A percentile compares a stretch with the other conserved stretches of the same genome.
Conservation (phyloP, 2,329 filamentous ascomycete species). For the Aspergillus cejpii region DNA sequence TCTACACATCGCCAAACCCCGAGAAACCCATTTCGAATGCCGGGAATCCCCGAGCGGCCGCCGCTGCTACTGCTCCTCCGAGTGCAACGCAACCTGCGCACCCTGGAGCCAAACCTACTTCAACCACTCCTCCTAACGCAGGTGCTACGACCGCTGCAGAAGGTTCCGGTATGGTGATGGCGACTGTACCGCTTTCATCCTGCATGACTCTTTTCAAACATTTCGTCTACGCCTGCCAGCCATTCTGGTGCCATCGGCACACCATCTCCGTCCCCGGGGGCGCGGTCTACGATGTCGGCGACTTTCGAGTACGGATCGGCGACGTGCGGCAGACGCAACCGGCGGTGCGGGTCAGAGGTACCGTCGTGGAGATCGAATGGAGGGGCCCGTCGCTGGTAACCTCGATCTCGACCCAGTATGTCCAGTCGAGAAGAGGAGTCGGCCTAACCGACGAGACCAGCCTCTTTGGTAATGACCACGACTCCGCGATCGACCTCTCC, state of each 20-base stretch:
- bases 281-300: slow-evolving; percentile 38
- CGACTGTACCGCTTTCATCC: slow-evolving; percentile 32
- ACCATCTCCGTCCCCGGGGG: slow-evolving; percentile 33
- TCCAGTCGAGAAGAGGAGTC: slow-evolving; percentile 2
- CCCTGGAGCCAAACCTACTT: slow-evolving; percentile 3
- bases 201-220: slow-evolving; percentile 36
- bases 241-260: slow-evolving; percentile 40
- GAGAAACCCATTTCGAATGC: slow-evolving; percentile 14
- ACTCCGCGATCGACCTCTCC: slow-evolving; percentile 24
- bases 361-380: slow-evolving; percentile 43
- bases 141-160: slow-evolving; percentile 2
- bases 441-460: neutral
- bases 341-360: slow-evolving; percentile 33
- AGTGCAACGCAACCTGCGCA: slow-evolving; percentile 3
- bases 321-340: slow-evolving; percentile 40
- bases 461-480: slow-evolving; percentile 12
- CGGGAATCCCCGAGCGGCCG: neutral
- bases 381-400: slow-evolving; percentile 32
- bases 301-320: slow-evolving; percentile 40
- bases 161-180: slow-evolving; percentile 32
- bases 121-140: slow-evolving; percentile 3
- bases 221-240: slow-evolving; percentile 37
- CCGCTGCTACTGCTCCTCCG: neutral
- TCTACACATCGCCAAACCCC: slow-evolving; percentile 34
- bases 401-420: slow-evolving; percentile 14